Evolutionary conservation across 2,329 filamentous ascomycete species (phyloP).

Genomic region (Nemania sp.): DNA sequence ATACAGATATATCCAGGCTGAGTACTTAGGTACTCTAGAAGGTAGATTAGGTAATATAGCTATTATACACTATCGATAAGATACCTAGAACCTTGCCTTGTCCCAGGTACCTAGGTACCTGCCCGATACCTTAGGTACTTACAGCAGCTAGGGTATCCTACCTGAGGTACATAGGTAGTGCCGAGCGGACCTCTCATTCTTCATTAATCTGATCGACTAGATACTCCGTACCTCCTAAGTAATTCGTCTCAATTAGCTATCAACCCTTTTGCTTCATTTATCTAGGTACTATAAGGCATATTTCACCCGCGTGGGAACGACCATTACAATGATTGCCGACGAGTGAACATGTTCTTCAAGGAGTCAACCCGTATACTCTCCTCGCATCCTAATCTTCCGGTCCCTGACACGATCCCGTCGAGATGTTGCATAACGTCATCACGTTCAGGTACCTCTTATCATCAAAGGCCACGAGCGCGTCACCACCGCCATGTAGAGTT

Average conservation of each 20-base stretch:
- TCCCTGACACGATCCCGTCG: slow-evolving; percentile 38
- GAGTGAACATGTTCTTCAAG: slow-evolving; percentile 48
- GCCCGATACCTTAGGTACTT: too few species aligned
- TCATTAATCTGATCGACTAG: neutral
- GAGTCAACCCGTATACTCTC: slow-evolving; percentile 49
- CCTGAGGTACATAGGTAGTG: neutral
- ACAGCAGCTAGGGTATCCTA: too few species aligned
- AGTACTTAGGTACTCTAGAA: neutral
- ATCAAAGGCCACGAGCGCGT: slow-evolving; percentile 31
- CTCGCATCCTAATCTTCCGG: slow-evolving; percentile 40
- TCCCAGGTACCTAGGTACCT: neutral
- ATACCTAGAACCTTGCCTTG: too few species aligned
- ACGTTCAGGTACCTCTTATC: slow-evolving; percentile 35
- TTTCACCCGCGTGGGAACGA: neutral
- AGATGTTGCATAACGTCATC: slow-evolving; percentile 46
- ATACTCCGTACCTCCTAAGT: too few species aligned
- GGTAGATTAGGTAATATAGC: neutral
- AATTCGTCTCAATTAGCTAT: neutral
- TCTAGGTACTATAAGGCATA: neutral
- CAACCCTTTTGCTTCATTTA: neutral
- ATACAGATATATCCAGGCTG: too few species aligned
- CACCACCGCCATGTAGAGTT: slow-evolving; percentile 1
- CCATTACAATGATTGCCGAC: slow-evolving; percentile 32
- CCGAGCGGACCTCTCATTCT: neutral
- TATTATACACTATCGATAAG: neutral